A percentile compares a stretch with the other conserved stretches of the same genome.
Evolutionary conservation across 2,329 filamentous ascomycete species (phyloP).

Genomic region (Emergomyces pasteurianus): DNA sequence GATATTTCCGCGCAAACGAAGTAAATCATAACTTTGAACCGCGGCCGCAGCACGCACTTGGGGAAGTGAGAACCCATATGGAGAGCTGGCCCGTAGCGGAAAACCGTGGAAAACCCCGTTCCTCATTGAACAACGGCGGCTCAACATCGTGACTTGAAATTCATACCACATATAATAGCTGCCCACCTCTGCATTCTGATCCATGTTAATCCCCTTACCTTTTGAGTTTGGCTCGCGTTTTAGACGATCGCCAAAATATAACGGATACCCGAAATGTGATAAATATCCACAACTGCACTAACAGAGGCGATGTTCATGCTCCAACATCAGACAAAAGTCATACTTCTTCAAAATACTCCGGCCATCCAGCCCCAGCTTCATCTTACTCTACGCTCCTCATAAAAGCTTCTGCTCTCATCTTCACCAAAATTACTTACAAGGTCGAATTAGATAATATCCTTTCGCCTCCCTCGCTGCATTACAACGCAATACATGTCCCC

Average conservation of each 20-base stretch:
- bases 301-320: neutral
- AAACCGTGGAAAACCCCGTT: neutral
- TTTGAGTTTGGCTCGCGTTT: neutral
- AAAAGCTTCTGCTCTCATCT: neutral
- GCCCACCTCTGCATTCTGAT: neutral
- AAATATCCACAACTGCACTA: neutral
- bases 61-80: neutral
- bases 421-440: neutral
- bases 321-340: no score
- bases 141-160: neutral
- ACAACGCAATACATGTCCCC: neutral
- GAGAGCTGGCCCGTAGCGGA: neutral
- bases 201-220: no score
- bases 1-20: neutral
- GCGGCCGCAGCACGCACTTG: neutral
- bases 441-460: neutral
- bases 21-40: neutral
- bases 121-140: neutral
- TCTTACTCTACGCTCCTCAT: neutral
- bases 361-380: neutral
- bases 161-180: neutral
- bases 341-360: neutral
- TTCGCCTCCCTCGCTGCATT: neutral
- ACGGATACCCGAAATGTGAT: neutral
- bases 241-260: no score